A percentile compares a stretch with the other conserved stretches of the same genome.
phyloP scores from a whole-genome alignment of 1,139 yeast species.

The Geotrichum europaeum region DNA sequence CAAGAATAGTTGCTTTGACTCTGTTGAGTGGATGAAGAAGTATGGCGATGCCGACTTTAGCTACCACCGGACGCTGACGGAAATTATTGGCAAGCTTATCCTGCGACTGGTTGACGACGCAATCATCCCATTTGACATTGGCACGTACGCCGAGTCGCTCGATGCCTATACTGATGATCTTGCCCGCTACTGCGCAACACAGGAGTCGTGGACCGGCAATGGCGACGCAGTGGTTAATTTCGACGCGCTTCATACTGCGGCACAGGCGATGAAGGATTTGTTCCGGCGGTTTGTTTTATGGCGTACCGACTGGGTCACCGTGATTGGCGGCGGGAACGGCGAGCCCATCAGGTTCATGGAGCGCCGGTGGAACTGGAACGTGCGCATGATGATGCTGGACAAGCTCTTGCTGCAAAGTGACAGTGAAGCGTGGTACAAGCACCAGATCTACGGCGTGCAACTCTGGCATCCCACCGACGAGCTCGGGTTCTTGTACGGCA shows the following conservation, averaged over 20 bases:
- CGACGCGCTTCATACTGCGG: slow-evolving; percentile 24
- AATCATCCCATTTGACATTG: slow-evolving; percentile 64
- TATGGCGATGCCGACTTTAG: slow-evolving; percentile 35
- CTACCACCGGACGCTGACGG: slow-evolving; percentile 54
- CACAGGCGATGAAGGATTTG: slow-evolving; percentile 25
- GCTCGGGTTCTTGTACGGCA: slow-evolving; percentile 47
- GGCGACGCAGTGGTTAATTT: slow-evolving; percentile 21
- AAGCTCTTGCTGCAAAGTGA: slow-evolving; percentile 45
- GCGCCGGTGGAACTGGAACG: slow-evolving; percentile 77
- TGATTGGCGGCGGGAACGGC: slow-evolving; percentile 29
- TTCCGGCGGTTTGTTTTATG: slow-evolving; percentile 39
- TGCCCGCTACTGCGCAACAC: slow-evolving; percentile 38
- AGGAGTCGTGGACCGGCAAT: slow-evolving; percentile 11
- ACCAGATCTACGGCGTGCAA: slow-evolving; percentile 66
- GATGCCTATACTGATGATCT: slow-evolving; percentile 46
- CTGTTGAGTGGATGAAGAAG: slow-evolving; percentile 39
- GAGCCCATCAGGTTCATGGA: slow-evolving; percentile 69
- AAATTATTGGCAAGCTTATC: slow-evolving; percentile 48
- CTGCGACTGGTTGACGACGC: slow-evolving; percentile 66
- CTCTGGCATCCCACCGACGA: slow-evolving; percentile 47
- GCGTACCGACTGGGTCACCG: slow-evolving; percentile 52
- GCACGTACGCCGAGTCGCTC: slow-evolving; percentile 44
- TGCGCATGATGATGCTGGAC: slow-evolving; percentile 53
- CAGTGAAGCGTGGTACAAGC: slow-evolving; percentile 61
- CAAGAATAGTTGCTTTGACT: slow-evolving; percentile 59